Base-by-base conservation (phyloP, 495 filamentous ascomycete genomes). In the Geopyxis carbonaria region DNA sequence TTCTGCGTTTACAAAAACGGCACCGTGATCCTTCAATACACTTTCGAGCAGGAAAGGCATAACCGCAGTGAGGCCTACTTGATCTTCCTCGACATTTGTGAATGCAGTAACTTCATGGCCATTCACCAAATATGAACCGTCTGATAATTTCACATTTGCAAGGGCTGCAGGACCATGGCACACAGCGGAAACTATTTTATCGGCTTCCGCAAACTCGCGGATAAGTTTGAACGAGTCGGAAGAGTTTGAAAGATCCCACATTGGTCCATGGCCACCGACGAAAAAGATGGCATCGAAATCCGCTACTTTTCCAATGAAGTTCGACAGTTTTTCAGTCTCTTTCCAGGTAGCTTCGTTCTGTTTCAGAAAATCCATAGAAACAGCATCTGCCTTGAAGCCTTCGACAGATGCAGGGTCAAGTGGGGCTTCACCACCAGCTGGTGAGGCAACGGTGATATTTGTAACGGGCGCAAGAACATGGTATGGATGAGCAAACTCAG, bases 181-280 rank as follows among this genome's bases (percentile, higher is more conserved):
- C 44, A 82, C 74, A 5, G 75, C 75, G 0, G 69, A 50, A 0
- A 82, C 66, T 21, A 71, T 61, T 50, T 79, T 80, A 14, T 68
- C 70, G 19, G 68, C 62, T 0, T 51, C 57, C 2, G 62, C 67
- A 56, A 84, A 82, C 49, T 77, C 64, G 38, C 61, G 56, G 47
- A 76, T 70, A 0, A 82, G 53, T 2, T 63, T 50, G 36, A 74
- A 62, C 15, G 68, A 73, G 22, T 55, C 57, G 1, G 53, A 27
- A 53, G 74, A 65, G 7, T 44, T 49, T 19, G 63, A 61, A 1
- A 81, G 64, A 46, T 81, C 78, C 55, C 71, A 83, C 75, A 83
- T 78, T 44, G 79, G 69, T n/a, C 78, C 79, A 58, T 83, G 75
- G 18, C 79, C 79, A 46, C 80, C 80, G 9, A 80, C 76, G 55